A percentile compares a stretch with the other conserved stretches of the same genome.
Conservation (phyloP, 345 rosid genomes). For the Acer negundo region DNA sequence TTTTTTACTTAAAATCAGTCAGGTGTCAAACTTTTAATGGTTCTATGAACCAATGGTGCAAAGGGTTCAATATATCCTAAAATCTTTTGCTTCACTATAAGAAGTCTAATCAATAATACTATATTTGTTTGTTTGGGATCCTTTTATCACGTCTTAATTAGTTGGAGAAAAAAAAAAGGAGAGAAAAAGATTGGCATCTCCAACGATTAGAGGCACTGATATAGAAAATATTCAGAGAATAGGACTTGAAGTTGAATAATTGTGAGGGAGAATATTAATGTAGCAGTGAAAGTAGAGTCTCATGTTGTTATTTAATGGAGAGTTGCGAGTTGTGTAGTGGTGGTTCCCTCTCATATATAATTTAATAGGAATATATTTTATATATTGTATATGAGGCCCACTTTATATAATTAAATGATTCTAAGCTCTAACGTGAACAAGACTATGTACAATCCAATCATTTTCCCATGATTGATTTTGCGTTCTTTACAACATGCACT, state of each 20-base stretch:
- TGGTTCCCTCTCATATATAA: not conserved
- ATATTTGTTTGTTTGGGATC: too few relatives aligned
- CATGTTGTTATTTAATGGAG: not conserved
- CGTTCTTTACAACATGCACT: not conserved
- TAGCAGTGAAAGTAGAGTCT: not conserved
- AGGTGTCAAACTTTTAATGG: too few relatives aligned
- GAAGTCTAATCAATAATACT: too few relatives aligned
- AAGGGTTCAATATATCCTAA: too few relatives aligned
- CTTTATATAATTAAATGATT: conserved; percentile 5
- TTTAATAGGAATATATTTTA: not conserved
- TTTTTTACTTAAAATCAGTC: too few relatives aligned
- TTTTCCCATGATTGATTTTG: conserved; percentile 1
- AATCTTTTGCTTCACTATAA: too few relatives aligned
- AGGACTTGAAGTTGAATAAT: not conserved
- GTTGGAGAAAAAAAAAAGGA: too few relatives aligned
- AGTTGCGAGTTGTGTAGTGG: not conserved
- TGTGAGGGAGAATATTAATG: too few relatives aligned
- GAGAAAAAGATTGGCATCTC: too few relatives aligned
- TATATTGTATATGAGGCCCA: conserved; percentile 14
- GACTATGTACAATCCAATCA: conserved; percentile 15
- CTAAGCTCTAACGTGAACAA: conserved; percentile 19
- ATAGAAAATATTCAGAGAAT: not conserved
- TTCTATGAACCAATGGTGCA: too few relatives aligned
- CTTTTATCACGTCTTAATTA: too few relatives aligned
- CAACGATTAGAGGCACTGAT: too few relatives aligned